Base-by-base conservation (phyloP, 2,329 filamentous ascomycete species). In the Fusarium miscanthi region DNA sequence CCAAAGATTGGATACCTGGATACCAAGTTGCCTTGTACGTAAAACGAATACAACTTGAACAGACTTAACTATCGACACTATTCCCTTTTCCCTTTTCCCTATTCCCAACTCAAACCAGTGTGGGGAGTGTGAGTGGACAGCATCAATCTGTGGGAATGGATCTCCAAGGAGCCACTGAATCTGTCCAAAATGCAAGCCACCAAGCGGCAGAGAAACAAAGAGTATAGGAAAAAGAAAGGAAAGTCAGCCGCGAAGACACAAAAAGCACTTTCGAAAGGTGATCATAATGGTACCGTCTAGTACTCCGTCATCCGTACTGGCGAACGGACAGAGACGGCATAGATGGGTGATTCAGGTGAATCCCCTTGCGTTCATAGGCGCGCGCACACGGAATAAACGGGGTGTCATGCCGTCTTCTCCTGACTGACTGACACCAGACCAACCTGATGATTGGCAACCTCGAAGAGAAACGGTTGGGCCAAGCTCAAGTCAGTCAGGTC, bases 131-230 rank as follows among this genome's bases (percentile, higher is more conserved):
- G 70, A 63, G 57, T 73, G 69, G 64, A 57, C 51, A 54, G 43
- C 59, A 66, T 66, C 69, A 73, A 51, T 73, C 65, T 62, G 65
- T 61, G 69, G 70, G 69, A 66, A 66, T 66, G 56, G 48, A 58
- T 66, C 56, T 65, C 51, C 33, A 56, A 53, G 40, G 64, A 67
- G 70, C 65, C 66, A 73, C 56, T 71, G 57, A 41, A 70, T 73
- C 49, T 64, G 63, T 27, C 31, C 30, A 45, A 52, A 49, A 58
- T 48, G 27, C 37, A 67, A 72, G 59, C 69, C 59, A 72, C 65
- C 53, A 66, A 73, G 48, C 54, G 27, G 59, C 58, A 61, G 46
- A 45, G 38, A 41, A 46, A 57, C 45, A 62, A 54, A 61, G 57
- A 43, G 60, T 30, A 63, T 57, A 54, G 59, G 62, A 60, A 54